Evolutionary conservation across 768 basidiomycete genomes (phyloP).

Genomic region (Naematelia encephala): DNA sequence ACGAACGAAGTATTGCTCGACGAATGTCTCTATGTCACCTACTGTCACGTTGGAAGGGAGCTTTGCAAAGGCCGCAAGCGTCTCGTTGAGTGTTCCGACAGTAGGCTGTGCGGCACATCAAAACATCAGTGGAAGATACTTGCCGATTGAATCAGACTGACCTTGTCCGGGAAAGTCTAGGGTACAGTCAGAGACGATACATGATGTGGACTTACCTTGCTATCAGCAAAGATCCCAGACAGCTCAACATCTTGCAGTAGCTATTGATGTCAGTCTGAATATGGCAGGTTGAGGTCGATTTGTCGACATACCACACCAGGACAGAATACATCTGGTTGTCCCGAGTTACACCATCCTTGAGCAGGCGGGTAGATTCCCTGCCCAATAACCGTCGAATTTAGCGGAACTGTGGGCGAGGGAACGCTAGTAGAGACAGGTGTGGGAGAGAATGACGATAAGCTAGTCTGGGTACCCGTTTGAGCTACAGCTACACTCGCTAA

Average conservation of each 20-base stretch:
- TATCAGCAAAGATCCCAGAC: conserved; percentile 69
- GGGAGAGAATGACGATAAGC: conserved; percentile 31
- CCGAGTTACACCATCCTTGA: conserved; percentile 44
- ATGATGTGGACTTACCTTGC: conserved; percentile 55
- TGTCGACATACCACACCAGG: conserved; percentile 30
- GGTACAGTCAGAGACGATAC: background rate
- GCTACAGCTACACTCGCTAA: background rate
- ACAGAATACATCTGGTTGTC: conserved; percentile 42
- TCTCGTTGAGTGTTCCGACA: conserved; percentile 61
- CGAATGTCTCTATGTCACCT: conserved; percentile 64
- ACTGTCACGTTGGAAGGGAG: conserved; percentile 57
- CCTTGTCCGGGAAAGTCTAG: conserved; percentile 68
- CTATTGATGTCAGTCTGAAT: conserved; percentile 11
- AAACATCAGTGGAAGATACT: conserved; percentile 3
- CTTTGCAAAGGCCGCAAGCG: conserved; percentile 63
- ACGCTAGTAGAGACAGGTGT: conserved; percentile 59
- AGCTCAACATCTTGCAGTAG: conserved; percentile 77
- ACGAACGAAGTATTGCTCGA: conserved; percentile 65
- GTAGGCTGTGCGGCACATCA: conserved; percentile 61
- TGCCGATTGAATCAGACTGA: conserved; percentile 4
- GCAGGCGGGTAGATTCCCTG: conserved; percentile 39
- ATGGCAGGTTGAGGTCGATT: conserved; percentile 11
- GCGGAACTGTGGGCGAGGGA: conserved; percentile 62
- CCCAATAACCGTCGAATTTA: conserved; percentile 50
- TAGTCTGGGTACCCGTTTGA: conserved; percentile 24